Conservation (phyloP, 208 protist genomes). For the Leishmania lainsoni region DNA sequence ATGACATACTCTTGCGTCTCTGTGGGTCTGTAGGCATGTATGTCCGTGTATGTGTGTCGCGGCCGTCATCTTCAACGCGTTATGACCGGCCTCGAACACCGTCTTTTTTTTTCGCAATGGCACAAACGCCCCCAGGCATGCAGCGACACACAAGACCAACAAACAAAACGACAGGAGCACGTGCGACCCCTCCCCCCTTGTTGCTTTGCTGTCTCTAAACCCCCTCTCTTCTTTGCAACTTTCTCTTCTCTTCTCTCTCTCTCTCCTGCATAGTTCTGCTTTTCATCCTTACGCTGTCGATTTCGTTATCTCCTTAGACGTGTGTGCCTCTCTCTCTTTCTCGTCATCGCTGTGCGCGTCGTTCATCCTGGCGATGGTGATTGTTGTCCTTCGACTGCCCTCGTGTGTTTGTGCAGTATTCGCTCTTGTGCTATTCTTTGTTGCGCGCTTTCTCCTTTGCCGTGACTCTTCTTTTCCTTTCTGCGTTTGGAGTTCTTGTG, state of each 20-base stretch:
- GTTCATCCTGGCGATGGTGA: background rate
- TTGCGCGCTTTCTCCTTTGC: background rate
- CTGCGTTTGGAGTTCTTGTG: background rate
- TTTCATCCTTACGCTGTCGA: background rate
- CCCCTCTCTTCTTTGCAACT: background rate
- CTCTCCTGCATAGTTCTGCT: background rate
- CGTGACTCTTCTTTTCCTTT: background rate
- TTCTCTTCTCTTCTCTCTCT: background rate
- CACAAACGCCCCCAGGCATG: too few relatives aligned
- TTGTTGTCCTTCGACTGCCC: background rate
- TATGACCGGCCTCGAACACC: background rate
- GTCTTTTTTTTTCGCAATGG: background rate
- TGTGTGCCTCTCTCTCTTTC: background rate
- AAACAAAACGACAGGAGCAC: background rate
- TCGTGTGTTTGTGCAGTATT: background rate
- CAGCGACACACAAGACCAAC: too few relatives aligned
- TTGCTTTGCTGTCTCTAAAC: background rate
- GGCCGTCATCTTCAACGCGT: background rate
- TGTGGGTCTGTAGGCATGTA: background rate
- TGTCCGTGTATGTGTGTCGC: background rate
- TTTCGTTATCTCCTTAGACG: background rate
- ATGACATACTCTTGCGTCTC: background rate
- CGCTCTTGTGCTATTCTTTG: background rate
- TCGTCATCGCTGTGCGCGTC: background rate
- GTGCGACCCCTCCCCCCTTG: background rate